Percentiles rank a stretch among this genome's conserved stretches.
Conservation (phyloP, 345 rosid species). For the Combretum micranthum region DNA sequence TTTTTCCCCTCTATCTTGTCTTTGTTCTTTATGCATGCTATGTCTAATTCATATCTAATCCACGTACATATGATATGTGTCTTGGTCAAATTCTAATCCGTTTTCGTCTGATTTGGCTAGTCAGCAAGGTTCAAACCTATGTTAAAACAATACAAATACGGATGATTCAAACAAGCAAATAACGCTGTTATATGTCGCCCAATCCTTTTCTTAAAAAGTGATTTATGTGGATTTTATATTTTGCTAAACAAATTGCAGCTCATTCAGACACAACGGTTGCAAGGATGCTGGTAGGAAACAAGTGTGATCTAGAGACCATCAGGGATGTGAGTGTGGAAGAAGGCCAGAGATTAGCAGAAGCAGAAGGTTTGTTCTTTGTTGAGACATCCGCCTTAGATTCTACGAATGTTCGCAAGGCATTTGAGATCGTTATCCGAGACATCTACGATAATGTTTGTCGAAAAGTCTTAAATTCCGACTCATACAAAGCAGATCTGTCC, state of each 20-base stretch:
- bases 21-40: no score
- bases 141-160: no score
- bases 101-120: no score
- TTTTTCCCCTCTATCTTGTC: no score
- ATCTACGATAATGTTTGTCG: slow-evolving; percentile 25
- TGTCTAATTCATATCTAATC: no score
- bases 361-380: slow-evolving; percentile 28
- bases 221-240: no score
- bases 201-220: no score
- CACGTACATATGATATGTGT: no score
- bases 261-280: slow-evolving; percentile 14
- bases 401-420: slow-evolving; percentile 27
- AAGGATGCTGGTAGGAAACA: slow-evolving; percentile 39
- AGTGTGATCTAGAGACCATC: slow-evolving; percentile 27
- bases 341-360: slow-evolving; percentile 29
- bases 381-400: slow-evolving; percentile 41
- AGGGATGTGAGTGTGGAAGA: slow-evolving; percentile 28
- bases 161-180: no score
- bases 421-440: slow-evolving; percentile 31
- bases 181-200: no score
- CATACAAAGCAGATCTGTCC: slow-evolving; percentile 26
- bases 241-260: slow-evolving; percentile 7
- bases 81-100: no score
- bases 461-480: slow-evolving; percentile 18
- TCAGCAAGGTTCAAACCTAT: no score